phyloP scores from a whole-genome alignment of 805 yeast genomes.

The Huiozyma sinensis region DNA sequence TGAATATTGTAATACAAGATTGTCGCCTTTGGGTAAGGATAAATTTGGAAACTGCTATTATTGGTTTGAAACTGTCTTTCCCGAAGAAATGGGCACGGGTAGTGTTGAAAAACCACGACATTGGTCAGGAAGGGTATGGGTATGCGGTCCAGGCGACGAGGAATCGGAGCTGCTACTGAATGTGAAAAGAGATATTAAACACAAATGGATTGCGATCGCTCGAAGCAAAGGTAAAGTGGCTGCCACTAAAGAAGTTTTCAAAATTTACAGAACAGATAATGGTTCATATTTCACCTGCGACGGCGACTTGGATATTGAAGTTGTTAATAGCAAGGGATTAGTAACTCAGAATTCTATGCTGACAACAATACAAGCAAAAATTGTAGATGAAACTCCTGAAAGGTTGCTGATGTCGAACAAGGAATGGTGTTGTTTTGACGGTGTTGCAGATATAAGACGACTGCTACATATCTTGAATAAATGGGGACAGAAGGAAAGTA shows the following conservation, averaged over 20 bases:
- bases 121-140: slow-evolving; percentile 61
- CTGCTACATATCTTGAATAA: slow-evolving; percentile 55
- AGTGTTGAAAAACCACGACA: slow-evolving; percentile 32
- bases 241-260: slow-evolving; percentile 18
- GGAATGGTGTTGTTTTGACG: slow-evolving; percentile 66
- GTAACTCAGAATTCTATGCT: slow-evolving; percentile 7
- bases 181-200: slow-evolving; percentile 15
- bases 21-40: slow-evolving; percentile 68
- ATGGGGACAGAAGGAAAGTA: slow-evolving; percentile 57
- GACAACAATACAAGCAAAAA: slow-evolving; percentile 39
- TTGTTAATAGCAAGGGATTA: slow-evolving; percentile 14
- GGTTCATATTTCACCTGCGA: slow-evolving; percentile 11
- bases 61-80: slow-evolving; percentile 71
- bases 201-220: slow-evolving; percentile 22
- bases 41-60: slow-evolving; percentile 76
- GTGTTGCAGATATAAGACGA: slow-evolving; percentile 40
- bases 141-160: slow-evolving; percentile 73
- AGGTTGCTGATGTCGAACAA: slow-evolving; percentile 36
- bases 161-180: slow-evolving; percentile 29
- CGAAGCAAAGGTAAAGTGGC: slow-evolving; percentile 9
- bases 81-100: not conserved
- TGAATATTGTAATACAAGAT: slow-evolving; percentile 8
- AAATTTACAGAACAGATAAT: slow-evolving; percentile 12
- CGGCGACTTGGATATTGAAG: slow-evolving; percentile 9
- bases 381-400: slow-evolving; percentile 53